Base-by-base conservation (phyloP, 2,329 filamentous ascomycete genomes). In the Fusarium decemcellulare region DNA sequence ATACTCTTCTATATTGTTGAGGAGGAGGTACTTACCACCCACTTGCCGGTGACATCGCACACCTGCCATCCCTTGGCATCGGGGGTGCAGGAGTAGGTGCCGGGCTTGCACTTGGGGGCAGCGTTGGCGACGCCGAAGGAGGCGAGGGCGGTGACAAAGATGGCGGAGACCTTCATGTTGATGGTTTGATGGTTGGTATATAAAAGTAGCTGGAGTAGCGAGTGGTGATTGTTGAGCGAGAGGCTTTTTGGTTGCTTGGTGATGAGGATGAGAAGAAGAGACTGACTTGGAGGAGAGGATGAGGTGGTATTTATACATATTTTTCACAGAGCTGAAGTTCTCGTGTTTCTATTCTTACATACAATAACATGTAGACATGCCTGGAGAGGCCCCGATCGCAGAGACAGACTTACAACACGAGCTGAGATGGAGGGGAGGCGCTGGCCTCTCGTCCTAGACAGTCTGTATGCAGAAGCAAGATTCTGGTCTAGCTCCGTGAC, bases 51-150 rank as follows among this genome's bases (percentile, higher is more conserved):
- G 56, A 72, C 74, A 59, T 75, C 72, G 76, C 80, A 81, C 52
- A 79, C 70, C 51, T 75, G 61, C 80, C 80, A 81, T 60, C 76
- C 78, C 6, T 50, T 50, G 43, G 46, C 58, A 59, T 74, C 52
- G 14, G 53, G 34, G 18, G 73, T 59, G 76, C 80, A 81, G 11
- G 62, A 11, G 68, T 81, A 81, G n/a, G 79, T 79, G 44, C 59
- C 80, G 3, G 80, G 78, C 42, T 61, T 72, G 76, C 80, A 81
- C 6, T 46, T 34, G 34, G 50, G 12, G 7, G 70, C 29, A 12
- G 61, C 34, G 11, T 66, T 66, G 16, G 68, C 71, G 51, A 71
- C 44, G 18, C 63, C 67, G 51, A 70, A 8, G 43, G 71, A 65
- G 47, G 72, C 73, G 60, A 78, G 43, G 53, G 74, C 55, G 34